Conservation (phyloP, 306 rosid genomes). For the Rubus idaeus region DNA sequence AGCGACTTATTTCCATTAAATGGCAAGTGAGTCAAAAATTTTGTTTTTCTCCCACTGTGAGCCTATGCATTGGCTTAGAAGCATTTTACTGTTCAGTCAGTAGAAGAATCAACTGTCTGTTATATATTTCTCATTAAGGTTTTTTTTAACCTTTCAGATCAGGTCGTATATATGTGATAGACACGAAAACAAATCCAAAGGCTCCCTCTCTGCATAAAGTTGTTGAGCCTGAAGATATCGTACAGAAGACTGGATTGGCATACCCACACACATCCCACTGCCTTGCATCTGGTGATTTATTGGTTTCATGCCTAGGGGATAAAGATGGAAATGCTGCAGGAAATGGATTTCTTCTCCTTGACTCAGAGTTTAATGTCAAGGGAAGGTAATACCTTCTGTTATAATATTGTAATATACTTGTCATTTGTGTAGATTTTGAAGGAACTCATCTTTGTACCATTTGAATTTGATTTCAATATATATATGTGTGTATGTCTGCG, state of each 20-base stretch:
- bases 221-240: constrained; percentile 63
- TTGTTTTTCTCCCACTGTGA: neutral
- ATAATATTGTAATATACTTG: neutral
- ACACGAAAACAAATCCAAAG: constrained; percentile 74
- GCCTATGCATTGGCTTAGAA: neutral
- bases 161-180: constrained; percentile 75
- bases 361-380: constrained; percentile 87
- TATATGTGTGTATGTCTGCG: neutral
- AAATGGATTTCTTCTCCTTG: constrained; percentile 94
- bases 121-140: constrained; percentile 8
- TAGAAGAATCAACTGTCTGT: neutral
- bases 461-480: neutral
- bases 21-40: neutral
- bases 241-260: constrained; percentile 79
- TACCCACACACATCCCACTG: constrained; percentile 97
- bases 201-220: constrained; percentile 87
- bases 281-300: constrained; percentile 90
- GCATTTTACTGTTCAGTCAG: neutral
- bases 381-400: constrained; percentile 62
- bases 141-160: constrained; percentile 54
- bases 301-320: constrained; percentile 91
- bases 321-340: constrained; percentile 86
- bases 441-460: neutral
- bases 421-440: neutral
- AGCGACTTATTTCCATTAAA: neutral